A percentile compares a stretch with the other conserved stretches of the same genome.
Conservation (phyloP, 108 stramenopile genomes). For the Bacterosira constricta region DNA sequence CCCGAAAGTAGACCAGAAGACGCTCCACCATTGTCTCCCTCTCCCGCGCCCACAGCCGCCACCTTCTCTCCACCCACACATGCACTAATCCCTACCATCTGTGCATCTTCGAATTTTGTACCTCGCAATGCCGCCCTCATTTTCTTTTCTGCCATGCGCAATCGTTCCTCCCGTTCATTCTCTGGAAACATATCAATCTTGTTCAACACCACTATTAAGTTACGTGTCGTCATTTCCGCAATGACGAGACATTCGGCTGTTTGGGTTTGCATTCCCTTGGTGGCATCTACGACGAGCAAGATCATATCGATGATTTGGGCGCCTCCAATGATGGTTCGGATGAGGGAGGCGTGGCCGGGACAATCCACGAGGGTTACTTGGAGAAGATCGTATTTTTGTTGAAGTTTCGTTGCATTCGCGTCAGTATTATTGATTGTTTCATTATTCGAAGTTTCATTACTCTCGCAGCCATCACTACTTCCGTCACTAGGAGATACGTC, state of each 20-base stretch:
- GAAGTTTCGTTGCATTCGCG: conserved; percentile 1
- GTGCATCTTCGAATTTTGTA: conserved; percentile 78
- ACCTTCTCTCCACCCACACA: conserved; percentile 94
- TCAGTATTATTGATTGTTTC: conserved; percentile 2
- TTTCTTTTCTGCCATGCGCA: conserved; percentile 64
- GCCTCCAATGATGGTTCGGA: conserved; percentile 98
- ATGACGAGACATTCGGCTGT: conserved; percentile 99
- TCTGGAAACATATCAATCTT: conserved; percentile 91
- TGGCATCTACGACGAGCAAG: conserved; percentile 95
- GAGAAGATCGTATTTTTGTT: conserved; percentile 50
- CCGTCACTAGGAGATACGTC: conserved; percentile 3
- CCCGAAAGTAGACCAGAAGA: conserved; percentile 14
- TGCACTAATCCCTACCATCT: conserved; percentile 86
- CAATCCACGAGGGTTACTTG: conserved; percentile 97
- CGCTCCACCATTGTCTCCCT: neutral
- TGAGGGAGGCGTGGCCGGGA: conserved; percentile 97
- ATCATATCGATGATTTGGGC: conserved; percentile 97
- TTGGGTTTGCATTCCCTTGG: conserved; percentile 98
- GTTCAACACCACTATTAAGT: conserved; percentile 91
- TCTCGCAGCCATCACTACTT: neutral
- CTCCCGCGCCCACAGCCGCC: conserved; percentile 59
- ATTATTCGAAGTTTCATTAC: conserved; percentile 15
- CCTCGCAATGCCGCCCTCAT: conserved; percentile 61
- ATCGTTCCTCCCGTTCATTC: conserved; percentile 62
- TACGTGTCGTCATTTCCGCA: conserved; percentile 91